Conservation (phyloP, 305 asterid genomes). For the Rubia peregrina region DNA sequence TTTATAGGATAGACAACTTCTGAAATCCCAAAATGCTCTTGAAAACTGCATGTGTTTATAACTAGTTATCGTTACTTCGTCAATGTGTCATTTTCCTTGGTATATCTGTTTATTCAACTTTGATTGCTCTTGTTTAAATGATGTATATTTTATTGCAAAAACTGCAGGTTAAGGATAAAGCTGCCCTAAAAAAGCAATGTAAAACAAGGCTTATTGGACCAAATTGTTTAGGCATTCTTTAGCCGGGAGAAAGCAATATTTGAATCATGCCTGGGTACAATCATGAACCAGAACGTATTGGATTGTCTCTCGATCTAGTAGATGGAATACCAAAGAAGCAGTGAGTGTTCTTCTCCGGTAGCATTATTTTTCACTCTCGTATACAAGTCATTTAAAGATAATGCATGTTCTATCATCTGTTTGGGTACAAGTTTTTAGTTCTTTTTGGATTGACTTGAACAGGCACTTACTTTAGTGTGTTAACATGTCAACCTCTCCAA, state of each 20-base stretch:
- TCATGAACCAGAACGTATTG: slow-evolving; percentile 96
- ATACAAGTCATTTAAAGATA: background rate
- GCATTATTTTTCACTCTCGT: background rate
- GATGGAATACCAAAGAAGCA: slow-evolving; percentile 87
- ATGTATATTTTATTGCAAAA: background rate
- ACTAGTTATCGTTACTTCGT: background rate
- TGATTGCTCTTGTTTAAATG: slow-evolving; percentile 17
- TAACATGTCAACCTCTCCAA: slow-evolving; percentile 2
- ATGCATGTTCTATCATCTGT: background rate
- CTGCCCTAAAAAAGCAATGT: slow-evolving; percentile 76
- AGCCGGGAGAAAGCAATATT: slow-evolving; percentile 97
- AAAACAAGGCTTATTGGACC: slow-evolving; percentile 94
- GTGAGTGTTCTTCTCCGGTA: slow-evolving; percentile 36
- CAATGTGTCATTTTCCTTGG: background rate
- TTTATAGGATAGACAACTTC: no score
- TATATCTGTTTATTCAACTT: background rate
- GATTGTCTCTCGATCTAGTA: slow-evolving; percentile 86
- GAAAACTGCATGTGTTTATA: background rate
- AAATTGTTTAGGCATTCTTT: slow-evolving; percentile 94
- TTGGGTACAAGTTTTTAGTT: no score
- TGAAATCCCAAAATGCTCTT: no score
- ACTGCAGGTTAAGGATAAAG: slow-evolving; percentile 72
- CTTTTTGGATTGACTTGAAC: background rate
- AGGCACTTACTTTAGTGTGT: background rate
- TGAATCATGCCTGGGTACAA: slow-evolving; percentile 99